Evolutionary conservation across 2,329 filamentous ascomycete species (phyloP), one percentile per base, ranked within the genome.

Genomic region (Trichophaea hybrida): DNA sequence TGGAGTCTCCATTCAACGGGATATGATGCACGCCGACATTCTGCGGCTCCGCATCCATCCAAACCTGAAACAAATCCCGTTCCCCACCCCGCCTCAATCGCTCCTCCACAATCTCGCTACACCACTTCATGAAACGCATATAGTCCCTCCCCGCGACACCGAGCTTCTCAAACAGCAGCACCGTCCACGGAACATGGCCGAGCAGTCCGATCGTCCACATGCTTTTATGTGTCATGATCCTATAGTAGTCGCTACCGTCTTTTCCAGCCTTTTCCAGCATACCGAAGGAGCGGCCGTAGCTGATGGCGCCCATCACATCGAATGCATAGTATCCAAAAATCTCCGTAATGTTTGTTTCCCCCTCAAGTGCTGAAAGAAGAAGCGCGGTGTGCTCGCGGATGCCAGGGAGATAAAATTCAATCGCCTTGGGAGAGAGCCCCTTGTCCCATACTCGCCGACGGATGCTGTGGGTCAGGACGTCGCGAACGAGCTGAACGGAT

Each of bases 261-360:
- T n/a, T 10, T n/a, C 59, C 59, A 3, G 61, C 61, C 6, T 61
- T 40, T n/a, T 59, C 59, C 15, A 61, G 60, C 35, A 61, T 49
- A 13, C 52, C 44, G 49, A 61, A 61, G 3, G 46, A 24, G 37
- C 38, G 44, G 6, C 60, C 57, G 35, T 50, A 61, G 2, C 40
- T 50, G 13, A 63, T 24, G 13, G 48, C 49, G 13, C 61, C 59
- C 44, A 63, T 59, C 12, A 55, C 35, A 34, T 58, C 59, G 32
- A 63, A 61, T 8, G 31, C 43, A 40, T 56, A 54, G 54, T 43
- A 60, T 5, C 31, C 50, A 15, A 58, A 52, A 24, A 34, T 52
- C 15, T 38, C n/a, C 12, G 32, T 48, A 15, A 62, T 62, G 34
- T 65, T 61, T 43, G 55, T 55, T 24, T 61, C 43, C 6, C 54